These are phyloP conservation scores for Pseudotsuga menziesii DNA, from an alignment of 75 land plant genomes.

Conservation along the genomic window DNA sequence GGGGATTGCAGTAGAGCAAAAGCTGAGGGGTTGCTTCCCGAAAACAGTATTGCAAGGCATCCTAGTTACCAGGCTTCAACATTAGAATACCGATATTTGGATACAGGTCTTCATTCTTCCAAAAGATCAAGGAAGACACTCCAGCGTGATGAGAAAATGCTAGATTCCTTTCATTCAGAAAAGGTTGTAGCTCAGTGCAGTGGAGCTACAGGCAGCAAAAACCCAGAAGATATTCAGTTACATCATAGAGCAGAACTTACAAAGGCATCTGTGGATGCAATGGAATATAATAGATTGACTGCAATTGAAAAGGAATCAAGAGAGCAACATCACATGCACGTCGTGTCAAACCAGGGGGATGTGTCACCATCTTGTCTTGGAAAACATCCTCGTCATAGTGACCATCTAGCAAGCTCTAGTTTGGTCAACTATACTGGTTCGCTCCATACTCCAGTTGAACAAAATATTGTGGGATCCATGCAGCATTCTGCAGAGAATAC, in stretches of 20 bases:
- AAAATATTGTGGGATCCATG: background rate
- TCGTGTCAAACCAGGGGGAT: background rate
- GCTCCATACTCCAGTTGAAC: background rate
- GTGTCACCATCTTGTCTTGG: background rate
- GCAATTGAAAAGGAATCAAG: background rate
- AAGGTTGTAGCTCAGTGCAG: background rate
- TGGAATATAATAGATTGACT: background rate
- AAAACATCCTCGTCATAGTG: background rate
- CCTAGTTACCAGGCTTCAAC: background rate
- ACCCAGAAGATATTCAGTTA: background rate
- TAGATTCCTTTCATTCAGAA: background rate
- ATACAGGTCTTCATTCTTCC: background rate
- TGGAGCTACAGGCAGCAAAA: background rate
- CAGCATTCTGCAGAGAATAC: background rate
- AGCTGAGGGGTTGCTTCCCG: background rate
- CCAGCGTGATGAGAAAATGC: background rate
- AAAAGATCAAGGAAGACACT: constrained; percentile 1
- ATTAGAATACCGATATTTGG: background rate
- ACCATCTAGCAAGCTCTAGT: constrained; percentile 1
- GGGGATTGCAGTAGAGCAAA: background rate
- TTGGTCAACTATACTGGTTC: background rate
- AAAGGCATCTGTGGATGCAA: background rate
- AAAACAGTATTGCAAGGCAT: background rate
- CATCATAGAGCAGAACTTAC: background rate
- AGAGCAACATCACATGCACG: background rate